Evolutionary conservation across 2,329 filamentous ascomycete species (phyloP).

Genomic region (Elsinoe fawcettii): DNA sequence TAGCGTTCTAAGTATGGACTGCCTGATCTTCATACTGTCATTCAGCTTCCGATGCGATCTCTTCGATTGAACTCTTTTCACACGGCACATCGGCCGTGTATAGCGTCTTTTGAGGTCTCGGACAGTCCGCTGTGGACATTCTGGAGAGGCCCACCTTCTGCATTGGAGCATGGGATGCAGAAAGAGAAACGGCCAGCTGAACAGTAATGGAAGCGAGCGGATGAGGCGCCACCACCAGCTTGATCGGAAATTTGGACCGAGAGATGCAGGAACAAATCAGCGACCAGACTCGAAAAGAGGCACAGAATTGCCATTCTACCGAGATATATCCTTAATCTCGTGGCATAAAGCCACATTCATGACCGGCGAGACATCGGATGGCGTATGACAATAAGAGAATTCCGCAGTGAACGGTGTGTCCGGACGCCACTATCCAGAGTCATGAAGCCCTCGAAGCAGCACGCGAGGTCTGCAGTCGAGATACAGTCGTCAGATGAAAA

Average conservation of each 20-base stretch:
- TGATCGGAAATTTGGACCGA: constrained; percentile 10
- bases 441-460: neutral
- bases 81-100: neutral
- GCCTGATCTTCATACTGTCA: neutral
- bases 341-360: neutral
- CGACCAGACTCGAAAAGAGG: neutral
- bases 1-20: neutral
- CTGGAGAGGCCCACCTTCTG: neutral
- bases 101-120: neutral
- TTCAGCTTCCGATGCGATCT: neutral
- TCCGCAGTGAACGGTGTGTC: neutral
- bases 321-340: neutral
- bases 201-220: constrained; percentile 6
- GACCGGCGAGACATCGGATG: constrained; percentile 7
- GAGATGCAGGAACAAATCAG: neutral
- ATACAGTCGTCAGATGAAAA: neutral
- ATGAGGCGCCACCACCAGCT: constrained; percentile 6
- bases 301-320: neutral
- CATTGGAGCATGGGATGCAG: neutral
- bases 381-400: neutral
- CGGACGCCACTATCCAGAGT: neutral
- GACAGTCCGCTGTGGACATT: neutral
- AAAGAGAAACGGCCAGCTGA: neutral
- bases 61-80: neutral
- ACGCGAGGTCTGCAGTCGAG: neutral